Conservation (phyloP, 2,329 filamentous ascomycete species). For the Alternaria solani region DNA sequence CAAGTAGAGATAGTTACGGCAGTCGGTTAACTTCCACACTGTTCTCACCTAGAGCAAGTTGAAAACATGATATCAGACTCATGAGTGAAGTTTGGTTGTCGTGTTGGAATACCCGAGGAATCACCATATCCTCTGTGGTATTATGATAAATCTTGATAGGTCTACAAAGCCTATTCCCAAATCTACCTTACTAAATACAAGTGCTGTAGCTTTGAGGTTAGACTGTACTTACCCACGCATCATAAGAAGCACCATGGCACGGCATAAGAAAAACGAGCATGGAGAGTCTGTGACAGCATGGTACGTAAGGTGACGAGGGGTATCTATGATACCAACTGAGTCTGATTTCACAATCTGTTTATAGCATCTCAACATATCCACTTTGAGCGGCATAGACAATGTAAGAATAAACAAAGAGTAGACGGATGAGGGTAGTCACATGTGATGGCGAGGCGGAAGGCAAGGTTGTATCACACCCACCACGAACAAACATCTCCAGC, state of each 20-base stretch:
- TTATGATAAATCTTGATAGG: background rate
- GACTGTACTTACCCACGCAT: background rate
- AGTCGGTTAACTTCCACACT: background rate
- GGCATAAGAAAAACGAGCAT: background rate
- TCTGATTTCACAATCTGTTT: background rate
- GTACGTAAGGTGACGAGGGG: background rate
- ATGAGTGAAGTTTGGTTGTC: no score
- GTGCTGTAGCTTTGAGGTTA: background rate
- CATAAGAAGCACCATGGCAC: background rate
- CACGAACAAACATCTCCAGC: background rate
- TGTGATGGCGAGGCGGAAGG: background rate
- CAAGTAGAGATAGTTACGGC: background rate
- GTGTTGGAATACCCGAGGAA: no score
- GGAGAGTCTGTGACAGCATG: background rate
- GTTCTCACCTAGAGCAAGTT: background rate
- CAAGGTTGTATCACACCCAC: background rate
- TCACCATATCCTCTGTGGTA: no score
- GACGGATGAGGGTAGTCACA: background rate
- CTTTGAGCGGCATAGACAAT: background rate
- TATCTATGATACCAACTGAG: background rate
- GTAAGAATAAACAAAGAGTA: background rate
- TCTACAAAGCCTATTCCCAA: background rate
- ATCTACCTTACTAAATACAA: background rate
- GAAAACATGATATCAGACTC: background rate
- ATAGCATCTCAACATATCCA: background rate